Percentiles rank a stretch among this genome's conserved stretches.
phyloP scores from a whole-genome alignment of 441 rosid genomes.

The Adansonia rubrostipa region DNA sequence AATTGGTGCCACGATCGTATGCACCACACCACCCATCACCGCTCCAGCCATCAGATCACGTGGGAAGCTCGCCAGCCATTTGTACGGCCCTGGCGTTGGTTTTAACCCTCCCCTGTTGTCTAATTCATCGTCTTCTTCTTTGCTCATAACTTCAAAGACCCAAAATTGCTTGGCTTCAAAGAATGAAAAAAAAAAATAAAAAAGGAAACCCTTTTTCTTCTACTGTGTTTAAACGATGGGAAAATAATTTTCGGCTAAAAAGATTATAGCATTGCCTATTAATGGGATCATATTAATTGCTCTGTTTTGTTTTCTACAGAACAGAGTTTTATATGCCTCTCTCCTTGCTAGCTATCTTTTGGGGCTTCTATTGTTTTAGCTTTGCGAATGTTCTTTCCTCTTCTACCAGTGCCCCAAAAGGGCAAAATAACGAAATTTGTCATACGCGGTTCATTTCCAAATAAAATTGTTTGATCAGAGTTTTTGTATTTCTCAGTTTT shows the following conservation, averaged over 20 bases:
- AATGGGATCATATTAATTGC: not conserved
- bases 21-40: conserved; percentile 88
- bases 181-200: not conserved
- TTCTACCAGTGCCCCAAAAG: not conserved
- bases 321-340: not conserved
- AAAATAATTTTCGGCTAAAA: conserved; percentile 4
- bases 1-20: conserved; percentile 94
- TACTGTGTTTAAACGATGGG: not conserved
- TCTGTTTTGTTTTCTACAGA: not conserved
- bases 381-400: not conserved
- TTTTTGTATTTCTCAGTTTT: not conserved
- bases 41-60: conserved; percentile 92
- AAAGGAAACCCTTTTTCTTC: conserved; percentile 9
- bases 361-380: not conserved
- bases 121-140: conserved; percentile 53
- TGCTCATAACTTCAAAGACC: conserved; percentile 41
- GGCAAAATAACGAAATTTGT: conserved; percentile 18
- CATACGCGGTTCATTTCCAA: conserved; percentile 13
- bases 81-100: conserved; percentile 27
- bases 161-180: not conserved
- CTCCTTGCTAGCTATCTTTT: not conserved
- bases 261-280: not conserved
- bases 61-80: conserved; percentile 63
- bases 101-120: conserved; percentile 33
- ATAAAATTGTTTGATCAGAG: not conserved